A percentile compares a stretch with the other conserved stretches of the same genome.
Conservation (phyloP, 495 filamentous ascomycete species). For the Penicillium flavigenum region DNA sequence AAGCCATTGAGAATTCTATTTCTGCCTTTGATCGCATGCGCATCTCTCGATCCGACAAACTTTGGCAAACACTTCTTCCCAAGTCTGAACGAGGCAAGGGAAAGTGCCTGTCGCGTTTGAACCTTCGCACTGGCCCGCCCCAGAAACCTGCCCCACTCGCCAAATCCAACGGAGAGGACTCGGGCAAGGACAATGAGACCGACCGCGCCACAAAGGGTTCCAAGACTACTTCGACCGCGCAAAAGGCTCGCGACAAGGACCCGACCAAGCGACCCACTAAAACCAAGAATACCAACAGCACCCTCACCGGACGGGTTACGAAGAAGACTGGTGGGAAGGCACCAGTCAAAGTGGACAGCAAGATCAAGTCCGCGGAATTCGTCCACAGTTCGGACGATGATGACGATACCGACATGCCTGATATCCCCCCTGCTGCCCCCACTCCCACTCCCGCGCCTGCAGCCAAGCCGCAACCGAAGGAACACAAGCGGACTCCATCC, state of each 20-base stretch:
- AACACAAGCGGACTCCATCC: conserved; percentile 15
- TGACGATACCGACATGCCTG: conserved; percentile 43
- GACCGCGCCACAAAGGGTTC: conserved; percentile 50
- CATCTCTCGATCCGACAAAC: conserved; percentile 64
- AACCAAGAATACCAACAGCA: conserved; percentile 49
- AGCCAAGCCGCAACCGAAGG: conserved; percentile 17
- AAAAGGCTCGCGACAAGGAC: conserved; percentile 65
- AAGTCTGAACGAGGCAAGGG: conserved; percentile 76
- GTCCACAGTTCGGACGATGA: conserved; percentile 74
- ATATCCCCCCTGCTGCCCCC: conserved; percentile 28
- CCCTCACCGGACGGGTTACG: conserved; percentile 50
- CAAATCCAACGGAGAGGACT: conserved; percentile 56
- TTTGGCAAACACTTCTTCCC: conserved; percentile 79
- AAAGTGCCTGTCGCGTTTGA: conserved; percentile 73
- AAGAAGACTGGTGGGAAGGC: conserved; percentile 54
- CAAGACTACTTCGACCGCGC: conserved; percentile 50
- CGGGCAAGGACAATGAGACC: conserved; percentile 50
- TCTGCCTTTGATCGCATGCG: conserved; percentile 77
- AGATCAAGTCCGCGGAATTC: conserved; percentile 71
- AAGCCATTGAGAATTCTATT: conserved; percentile 82
- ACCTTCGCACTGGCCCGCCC: conserved; percentile 56
- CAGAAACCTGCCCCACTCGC: conserved; percentile 57
- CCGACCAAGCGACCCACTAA: conserved; percentile 62
- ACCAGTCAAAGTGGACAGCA: conserved; percentile 39
- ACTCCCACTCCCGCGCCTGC: conserved; percentile 24